A percentile compares a stretch with the other conserved stretches of the same genome.
Evolutionary conservation across 2,329 filamentous ascomycete species (phyloP).

Genomic region (Torrubiella hemipterigena): DNA sequence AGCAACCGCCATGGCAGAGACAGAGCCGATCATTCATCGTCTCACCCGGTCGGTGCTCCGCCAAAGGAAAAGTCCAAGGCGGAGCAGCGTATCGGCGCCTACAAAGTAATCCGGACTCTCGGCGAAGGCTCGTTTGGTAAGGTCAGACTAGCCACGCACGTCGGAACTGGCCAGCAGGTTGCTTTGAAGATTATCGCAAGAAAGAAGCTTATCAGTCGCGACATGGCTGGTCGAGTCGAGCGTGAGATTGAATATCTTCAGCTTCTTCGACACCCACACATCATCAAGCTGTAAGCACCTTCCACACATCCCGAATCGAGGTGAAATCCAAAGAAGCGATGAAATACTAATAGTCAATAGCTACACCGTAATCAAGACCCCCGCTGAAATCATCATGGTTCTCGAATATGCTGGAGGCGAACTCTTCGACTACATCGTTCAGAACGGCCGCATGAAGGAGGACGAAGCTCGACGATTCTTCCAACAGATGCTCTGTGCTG

Average conservation of each 20-base stretch:
- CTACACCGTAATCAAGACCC: conserved; percentile 93
- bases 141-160: conserved; percentile 91
- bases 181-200: conserved; percentile 96
- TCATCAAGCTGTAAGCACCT: conserved; percentile 90
- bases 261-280: conserved; percentile 88
- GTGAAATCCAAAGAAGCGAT: too few relatives aligned
- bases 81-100: conserved; percentile 81
- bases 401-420: conserved; percentile 95
- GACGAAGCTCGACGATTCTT: conserved; percentile 93
- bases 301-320: too few relatives aligned
- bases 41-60: conserved; percentile 16
- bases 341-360: too few relatives aligned
- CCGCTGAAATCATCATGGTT: conserved; percentile 95
- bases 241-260: conserved; percentile 97
- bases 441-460: conserved; percentile 84
- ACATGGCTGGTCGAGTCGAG: conserved; percentile 97
- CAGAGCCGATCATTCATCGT: conserved; percentile 13
- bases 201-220: conserved; percentile 89
- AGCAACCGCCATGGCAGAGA: conserved; percentile 11
- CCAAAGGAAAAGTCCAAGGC: conserved; percentile 40
- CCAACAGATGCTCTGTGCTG: conserved; percentile 96
- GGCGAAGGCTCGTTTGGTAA: conserved; percentile 98
- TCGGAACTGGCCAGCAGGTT: conserved; percentile 86
- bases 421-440: conserved; percentile 95
- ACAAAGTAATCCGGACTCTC: conserved; percentile 79